Evolutionary conservation across 108 stramenopile species (phyloP).

Genomic region (Nitzschia putrida): DNA sequence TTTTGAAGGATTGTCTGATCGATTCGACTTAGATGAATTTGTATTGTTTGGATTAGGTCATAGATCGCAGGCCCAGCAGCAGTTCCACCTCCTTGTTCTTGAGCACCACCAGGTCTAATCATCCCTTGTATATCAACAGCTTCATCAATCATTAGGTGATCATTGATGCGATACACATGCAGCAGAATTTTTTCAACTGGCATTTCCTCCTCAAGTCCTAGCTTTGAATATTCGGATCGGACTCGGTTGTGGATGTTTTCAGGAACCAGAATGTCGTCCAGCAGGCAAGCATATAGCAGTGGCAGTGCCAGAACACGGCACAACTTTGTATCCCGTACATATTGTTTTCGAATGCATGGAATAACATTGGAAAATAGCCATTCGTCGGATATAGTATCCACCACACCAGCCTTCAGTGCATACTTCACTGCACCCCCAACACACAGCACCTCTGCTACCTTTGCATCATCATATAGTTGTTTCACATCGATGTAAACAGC

Average conservation of each 20-base stretch:
- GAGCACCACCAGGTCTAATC: neutral
- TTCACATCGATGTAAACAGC: neutral
- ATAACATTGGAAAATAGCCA: neutral
- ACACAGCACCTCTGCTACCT: neutral
- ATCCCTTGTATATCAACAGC: neutral
- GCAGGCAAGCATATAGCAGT: neutral
- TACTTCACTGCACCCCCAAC: neutral
- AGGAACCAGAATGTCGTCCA: neutral
- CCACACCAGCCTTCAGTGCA: neutral
- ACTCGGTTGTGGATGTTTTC: neutral
- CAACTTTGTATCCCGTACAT: neutral
- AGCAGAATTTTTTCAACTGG: neutral
- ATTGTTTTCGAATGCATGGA: neutral
- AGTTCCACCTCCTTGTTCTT: neutral
- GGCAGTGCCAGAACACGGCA: neutral
- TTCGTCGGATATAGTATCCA: no score
- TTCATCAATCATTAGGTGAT: neutral
- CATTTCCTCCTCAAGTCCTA: neutral
- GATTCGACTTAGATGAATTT: neutral
- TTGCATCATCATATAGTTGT: conserved; percentile 1
- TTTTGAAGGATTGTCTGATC: neutral
- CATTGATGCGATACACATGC: neutral
- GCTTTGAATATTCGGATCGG: neutral
- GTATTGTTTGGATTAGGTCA: neutral
- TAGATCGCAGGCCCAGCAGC: neutral